Base-by-base conservation (phyloP, 2,329 filamentous ascomycete species). In the Drechslera avenae region DNA sequence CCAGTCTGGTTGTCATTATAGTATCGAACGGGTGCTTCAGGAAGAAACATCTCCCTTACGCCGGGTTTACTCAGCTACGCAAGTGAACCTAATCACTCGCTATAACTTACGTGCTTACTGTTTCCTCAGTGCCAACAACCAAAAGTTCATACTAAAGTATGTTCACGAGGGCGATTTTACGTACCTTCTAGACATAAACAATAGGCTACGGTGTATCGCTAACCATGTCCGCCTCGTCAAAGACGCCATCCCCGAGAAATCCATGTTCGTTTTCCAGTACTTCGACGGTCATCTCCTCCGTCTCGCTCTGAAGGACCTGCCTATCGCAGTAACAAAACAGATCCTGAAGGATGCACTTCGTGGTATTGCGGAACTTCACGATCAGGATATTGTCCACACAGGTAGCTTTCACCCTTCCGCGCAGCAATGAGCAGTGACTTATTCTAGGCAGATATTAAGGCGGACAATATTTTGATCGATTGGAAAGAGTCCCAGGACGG, bases 381-480 rank as follows among this genome's bases (percentile, higher is more conserved):
- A 26, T 7, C 7, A 39, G 13, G 36, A 10, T 6, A 39, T 39
- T 10, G 12, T 39, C 9, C 21, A 39, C 12, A 39, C 36, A 6
- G 7, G 21, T 23, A 23, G 7, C 21, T 23, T 4, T 7, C 7
- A 23, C 7, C 7, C 21, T 23, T 23, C 21, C 21, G 21, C 7
- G 21, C 7, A 23, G 21, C 7, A 23, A 23, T 23, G 7, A 23
- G 21, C 7, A 23, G 21, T 23, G 7, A 23, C 21, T 23, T 4
- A 23, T 4, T 23, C 7, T 23, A 23, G 21, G 21, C 7, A 23
- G 75, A 78, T 57, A 74, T 78, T 52, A 78, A 78, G 59, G 64
- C 75, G 35, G 72, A 78, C 56, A 79, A 78, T 43, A 75, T 79
- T 43, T 69, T 78, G 62, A 49, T 78, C 10, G 73, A 77, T 47